These are phyloP conservation scores for Candida endomychidarum DNA, from an alignment of 805 yeast genomes.

Conservation along the genomic window DNA sequence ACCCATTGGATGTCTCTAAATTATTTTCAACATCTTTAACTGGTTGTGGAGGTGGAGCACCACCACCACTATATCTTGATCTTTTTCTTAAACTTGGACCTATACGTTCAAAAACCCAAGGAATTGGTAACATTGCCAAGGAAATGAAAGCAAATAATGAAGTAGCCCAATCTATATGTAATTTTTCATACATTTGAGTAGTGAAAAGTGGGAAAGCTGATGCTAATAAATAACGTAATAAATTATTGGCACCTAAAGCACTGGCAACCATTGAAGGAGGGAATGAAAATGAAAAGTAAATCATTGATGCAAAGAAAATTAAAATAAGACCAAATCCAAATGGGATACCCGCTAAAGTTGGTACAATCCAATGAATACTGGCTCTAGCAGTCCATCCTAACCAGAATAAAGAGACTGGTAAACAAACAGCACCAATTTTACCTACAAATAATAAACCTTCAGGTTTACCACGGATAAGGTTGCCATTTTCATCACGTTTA, in stretches of 20 bases:
- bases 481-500: constrained; percentile 56
- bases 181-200: constrained; percentile 72
- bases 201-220: constrained; percentile 84
- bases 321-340: constrained; percentile 74
- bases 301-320: constrained; percentile 67
- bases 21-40: not conserved
- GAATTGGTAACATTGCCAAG: constrained; percentile 70
- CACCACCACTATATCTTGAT: constrained; percentile 62
- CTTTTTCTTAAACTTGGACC: constrained; percentile 57
- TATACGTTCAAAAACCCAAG: constrained; percentile 62
- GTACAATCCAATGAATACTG: constrained; percentile 72
- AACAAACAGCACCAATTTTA: constrained; percentile 63
- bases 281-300: constrained; percentile 67
- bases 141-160: constrained; percentile 65
- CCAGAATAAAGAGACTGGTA: constrained; percentile 77
- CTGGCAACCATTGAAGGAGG: constrained; percentile 80
- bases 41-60: constrained; percentile 50
- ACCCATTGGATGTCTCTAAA: not conserved
- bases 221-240: constrained; percentile 71
- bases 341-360: constrained; percentile 73
- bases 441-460: constrained; percentile 61
- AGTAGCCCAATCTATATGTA: constrained; percentile 80
- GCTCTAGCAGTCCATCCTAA: constrained; percentile 71
- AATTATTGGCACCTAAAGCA: constrained; percentile 86
- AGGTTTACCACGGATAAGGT: constrained; percentile 54